These are phyloP conservation scores for Cicer bijugum DNA, from an alignment of 306 rosid species.

Conservation along the genomic window DNA sequence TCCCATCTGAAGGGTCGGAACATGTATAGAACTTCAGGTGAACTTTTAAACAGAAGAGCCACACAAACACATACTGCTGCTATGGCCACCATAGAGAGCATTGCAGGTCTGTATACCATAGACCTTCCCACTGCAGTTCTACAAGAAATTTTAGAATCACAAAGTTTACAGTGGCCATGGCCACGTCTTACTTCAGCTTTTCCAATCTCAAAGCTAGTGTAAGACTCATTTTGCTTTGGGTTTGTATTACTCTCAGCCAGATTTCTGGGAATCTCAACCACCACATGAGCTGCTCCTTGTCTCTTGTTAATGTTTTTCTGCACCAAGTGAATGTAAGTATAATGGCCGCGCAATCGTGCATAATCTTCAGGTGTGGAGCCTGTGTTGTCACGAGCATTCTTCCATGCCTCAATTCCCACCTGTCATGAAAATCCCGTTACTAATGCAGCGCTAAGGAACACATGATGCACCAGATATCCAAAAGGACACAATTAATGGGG, in stretches of 20 bases:
- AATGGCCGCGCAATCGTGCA: constrained; percentile 78
- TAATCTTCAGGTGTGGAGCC: constrained; percentile 93
- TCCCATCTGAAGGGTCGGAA: constrained; percentile 98
- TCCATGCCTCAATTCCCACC: constrained; percentile 98
- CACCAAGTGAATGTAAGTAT: constrained; percentile 71
- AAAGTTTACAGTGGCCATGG: constrained; percentile 61
- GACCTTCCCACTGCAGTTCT: constrained; percentile 61
- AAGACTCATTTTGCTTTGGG: constrained; percentile 52
- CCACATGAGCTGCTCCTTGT: constrained; percentile 70
- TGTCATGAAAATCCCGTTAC: constrained; percentile 43
- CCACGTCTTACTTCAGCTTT: constrained; percentile 44
- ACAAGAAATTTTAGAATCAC: constrained; percentile 59
- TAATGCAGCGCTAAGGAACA: constrained; percentile 25
- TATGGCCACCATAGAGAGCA: constrained; percentile 90
- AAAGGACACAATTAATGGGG: background rate
- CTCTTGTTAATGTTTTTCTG: constrained; percentile 77
- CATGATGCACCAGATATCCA: constrained; percentile 18
- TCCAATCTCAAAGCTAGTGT: constrained; percentile 65
- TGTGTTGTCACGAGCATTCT: constrained; percentile 74
- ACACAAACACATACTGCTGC: constrained; percentile 97
- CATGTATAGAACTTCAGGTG: constrained; percentile 80
- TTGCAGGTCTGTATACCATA: constrained; percentile 79
- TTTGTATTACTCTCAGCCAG: constrained; percentile 51
- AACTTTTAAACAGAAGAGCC: constrained; percentile 90
- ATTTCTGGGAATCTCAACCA: constrained; percentile 72